A percentile compares a stretch with the other conserved stretches of the same genome.
Conservation (phyloP, 345 rosid genomes). For the Sisymbrium irio region DNA sequence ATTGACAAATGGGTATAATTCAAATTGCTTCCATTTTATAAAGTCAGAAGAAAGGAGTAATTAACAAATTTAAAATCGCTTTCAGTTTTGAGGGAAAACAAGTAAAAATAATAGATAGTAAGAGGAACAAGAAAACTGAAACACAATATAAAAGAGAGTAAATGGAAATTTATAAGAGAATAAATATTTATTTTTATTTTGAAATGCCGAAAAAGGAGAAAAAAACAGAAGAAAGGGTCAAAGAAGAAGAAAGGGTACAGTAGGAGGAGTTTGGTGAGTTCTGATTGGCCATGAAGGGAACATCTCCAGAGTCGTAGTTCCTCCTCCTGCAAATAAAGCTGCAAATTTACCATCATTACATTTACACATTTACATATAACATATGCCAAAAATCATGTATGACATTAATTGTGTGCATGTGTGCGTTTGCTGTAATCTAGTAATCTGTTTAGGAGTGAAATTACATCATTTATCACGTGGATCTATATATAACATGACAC, state of each 20-base stretch:
- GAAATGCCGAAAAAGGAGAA: constrained; percentile 29
- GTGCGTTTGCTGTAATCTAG: not conserved
- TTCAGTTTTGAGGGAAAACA: constrained; percentile 13
- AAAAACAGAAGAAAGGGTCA: constrained; percentile 51
- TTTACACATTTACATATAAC: not conserved
- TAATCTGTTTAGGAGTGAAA: not conserved
- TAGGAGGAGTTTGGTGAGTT: constrained; percentile 87
- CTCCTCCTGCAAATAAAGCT: constrained; percentile 66
- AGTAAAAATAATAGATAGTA: constrained; percentile 21
- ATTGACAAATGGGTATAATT: constrained; percentile 26
- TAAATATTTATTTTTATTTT: not conserved
- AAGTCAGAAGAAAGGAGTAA: constrained; percentile 31
- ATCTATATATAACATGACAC: constrained; percentile 14
- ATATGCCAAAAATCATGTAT: not conserved
- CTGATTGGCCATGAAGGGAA: constrained; percentile 99
- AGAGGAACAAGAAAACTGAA: constrained; percentile 25
- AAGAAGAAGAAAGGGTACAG: constrained; percentile 49
- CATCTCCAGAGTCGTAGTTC: constrained; percentile 98
- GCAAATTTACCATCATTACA: constrained; percentile 45
- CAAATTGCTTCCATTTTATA: not conserved
- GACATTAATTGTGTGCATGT: not conserved
- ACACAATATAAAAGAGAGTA: constrained; percentile 15
- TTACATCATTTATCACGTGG: constrained; percentile 34
- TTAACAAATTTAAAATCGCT: constrained; percentile 24
- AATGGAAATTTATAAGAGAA: not conserved